These are phyloP conservation scores for Emydomyces testavorans DNA, from an alignment of 2,329 filamentous ascomycete species.

Conservation along the genomic window DNA sequence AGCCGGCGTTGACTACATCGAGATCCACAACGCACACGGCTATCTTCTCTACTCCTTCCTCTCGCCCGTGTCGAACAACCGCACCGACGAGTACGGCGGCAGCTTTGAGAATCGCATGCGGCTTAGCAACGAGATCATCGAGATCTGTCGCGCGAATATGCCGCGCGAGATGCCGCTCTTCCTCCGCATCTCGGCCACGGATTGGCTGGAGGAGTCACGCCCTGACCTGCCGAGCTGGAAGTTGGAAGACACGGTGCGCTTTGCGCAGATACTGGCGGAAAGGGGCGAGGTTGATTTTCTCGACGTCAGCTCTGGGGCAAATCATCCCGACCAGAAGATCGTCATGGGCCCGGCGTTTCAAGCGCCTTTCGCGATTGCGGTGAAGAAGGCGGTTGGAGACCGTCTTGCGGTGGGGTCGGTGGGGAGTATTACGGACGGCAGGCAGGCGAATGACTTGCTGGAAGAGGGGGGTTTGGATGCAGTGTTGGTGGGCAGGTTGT, in stretches of 20 bases:
- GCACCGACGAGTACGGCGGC: slow-evolving; percentile 47
- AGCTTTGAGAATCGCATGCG: slow-evolving; percentile 54
- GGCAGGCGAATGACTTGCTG: slow-evolving; percentile 53
- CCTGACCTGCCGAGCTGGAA: slow-evolving; percentile 54
- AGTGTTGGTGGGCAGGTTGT: slow-evolving; percentile 62
- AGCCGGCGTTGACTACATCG: slow-evolving; percentile 65
- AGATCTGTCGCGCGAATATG: slow-evolving; percentile 50
- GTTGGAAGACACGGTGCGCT: slow-evolving; percentile 48
- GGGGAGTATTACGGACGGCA: slow-evolving; percentile 58
- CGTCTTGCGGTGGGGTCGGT: slow-evolving; percentile 62
- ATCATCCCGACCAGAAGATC: slow-evolving; percentile 42
- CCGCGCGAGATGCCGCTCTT: slow-evolving; percentile 60
- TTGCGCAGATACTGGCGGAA: slow-evolving; percentile 57
- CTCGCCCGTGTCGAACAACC: slow-evolving; percentile 56
- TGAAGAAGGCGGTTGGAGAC: slow-evolving; percentile 63
- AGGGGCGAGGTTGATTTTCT: slow-evolving; percentile 64
- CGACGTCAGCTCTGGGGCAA: slow-evolving; percentile 69
- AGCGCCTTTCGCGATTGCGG: slow-evolving; percentile 56
- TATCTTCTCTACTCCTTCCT: slow-evolving; percentile 64
- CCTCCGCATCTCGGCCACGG: slow-evolving; percentile 59
- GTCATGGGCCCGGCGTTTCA: slow-evolving; percentile 55
- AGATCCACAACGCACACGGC: slow-evolving; percentile 70
- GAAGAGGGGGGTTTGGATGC: slow-evolving; percentile 50
- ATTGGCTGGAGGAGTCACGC: slow-evolving; percentile 57
- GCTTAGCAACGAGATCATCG: slow-evolving; percentile 55